Conservation (phyloP, 176 grass and related monocot genomes). For the Aegilops tauschii region DNA sequence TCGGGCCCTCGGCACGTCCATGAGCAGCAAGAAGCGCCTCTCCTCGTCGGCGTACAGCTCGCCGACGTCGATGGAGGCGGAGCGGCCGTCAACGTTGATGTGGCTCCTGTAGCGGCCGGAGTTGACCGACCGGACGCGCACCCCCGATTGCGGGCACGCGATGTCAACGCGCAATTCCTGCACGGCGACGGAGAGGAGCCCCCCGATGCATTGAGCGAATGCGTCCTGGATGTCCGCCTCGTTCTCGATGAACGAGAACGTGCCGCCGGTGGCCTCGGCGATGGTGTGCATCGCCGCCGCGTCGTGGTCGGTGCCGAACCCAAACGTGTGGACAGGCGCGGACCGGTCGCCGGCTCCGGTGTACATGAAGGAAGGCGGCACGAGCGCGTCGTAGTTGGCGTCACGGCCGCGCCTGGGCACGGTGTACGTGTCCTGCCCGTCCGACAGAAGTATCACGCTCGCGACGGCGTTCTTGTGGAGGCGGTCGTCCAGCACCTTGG, state of each 20-base stretch:
- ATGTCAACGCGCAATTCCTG: slow-evolving; percentile 53
- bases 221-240: slow-evolving; percentile 59
- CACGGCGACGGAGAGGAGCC: slow-evolving; percentile 60
- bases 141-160: slow-evolving; percentile 44
- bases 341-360: not conserved
- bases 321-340: slow-evolving; percentile 68
- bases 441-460: slow-evolving; percentile 80
- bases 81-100: slow-evolving; percentile 33
- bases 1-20: slow-evolving; percentile 43
- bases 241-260: slow-evolving; percentile 84
- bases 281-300: slow-evolving; percentile 76
- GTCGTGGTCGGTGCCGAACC: slow-evolving; percentile 79
- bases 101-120: slow-evolving; percentile 58
- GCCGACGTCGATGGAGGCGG: slow-evolving; percentile 58
- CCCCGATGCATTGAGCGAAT: slow-evolving; percentile 76
- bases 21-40: slow-evolving; percentile 69
- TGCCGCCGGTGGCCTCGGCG: slow-evolving; percentile 60
- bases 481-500: slow-evolving; percentile 70
- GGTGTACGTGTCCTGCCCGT: slow-evolving; percentile 80
- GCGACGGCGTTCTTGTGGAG: slow-evolving; percentile 50
- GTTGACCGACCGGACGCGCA: slow-evolving; percentile 40
- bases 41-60: slow-evolving; percentile 90
- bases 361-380: slow-evolving; percentile 48
- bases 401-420: slow-evolving; percentile 11
- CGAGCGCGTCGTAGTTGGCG: slow-evolving; percentile 50